These are phyloP conservation scores for Leishmania mexicana DNA, from an alignment of 208 protist genomes.

Conservation along the genomic window DNA sequence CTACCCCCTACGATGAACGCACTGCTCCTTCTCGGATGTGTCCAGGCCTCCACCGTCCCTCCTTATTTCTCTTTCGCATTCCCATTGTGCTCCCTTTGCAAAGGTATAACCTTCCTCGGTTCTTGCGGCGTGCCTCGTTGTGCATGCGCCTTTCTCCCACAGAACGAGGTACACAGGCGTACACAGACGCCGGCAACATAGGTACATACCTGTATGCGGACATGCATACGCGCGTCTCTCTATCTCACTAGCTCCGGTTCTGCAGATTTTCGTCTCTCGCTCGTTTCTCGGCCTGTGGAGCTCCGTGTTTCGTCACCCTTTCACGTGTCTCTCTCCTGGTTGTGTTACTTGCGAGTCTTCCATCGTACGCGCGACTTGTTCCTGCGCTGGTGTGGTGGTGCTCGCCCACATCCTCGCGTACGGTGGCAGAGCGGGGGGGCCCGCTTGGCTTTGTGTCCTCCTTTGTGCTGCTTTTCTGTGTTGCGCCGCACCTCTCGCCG, in stretches of 20 bases:
- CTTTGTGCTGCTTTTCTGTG: neutral
- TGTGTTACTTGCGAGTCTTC: neutral
- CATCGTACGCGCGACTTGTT: neutral
- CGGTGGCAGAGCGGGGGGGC: neutral
- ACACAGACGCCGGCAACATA: neutral
- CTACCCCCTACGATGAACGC: neutral
- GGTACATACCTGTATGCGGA: neutral
- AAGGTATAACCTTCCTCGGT: neutral
- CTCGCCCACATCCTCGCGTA: neutral
- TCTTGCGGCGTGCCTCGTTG: neutral
- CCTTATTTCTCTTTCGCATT: neutral
- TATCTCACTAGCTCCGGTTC: neutral
- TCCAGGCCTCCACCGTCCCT: neutral
- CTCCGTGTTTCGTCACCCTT: neutral
- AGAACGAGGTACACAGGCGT: neutral
- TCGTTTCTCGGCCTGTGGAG: too few species aligned
- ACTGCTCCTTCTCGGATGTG: slow-evolving; percentile 4
- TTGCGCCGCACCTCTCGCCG: neutral
- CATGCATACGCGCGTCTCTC: neutral
- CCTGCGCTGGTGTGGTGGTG: slow-evolving; percentile 2
- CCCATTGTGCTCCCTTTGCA: neutral
- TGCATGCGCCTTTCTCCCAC: neutral
- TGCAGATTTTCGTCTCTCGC: neutral
- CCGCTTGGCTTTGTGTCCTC: neutral
- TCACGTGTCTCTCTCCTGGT: neutral